Evolutionary conservation across 805 yeast genomes (phyloP).

Genomic region (Yarrowia deformans): DNA sequence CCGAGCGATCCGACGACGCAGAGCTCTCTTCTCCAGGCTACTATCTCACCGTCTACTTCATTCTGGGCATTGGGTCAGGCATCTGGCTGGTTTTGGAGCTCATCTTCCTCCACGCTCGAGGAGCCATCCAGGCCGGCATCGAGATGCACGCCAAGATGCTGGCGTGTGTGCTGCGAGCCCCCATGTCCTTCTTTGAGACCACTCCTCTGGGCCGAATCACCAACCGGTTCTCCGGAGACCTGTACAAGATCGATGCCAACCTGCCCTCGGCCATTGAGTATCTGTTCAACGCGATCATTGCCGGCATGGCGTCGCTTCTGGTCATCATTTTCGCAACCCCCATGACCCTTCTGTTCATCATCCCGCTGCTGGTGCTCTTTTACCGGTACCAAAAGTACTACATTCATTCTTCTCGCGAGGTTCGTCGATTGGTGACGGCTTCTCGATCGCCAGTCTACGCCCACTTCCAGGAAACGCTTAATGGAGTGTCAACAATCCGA

Average conservation of each 20-base stretch:
- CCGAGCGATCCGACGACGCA: conserved; percentile 71
- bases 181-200: conserved; percentile 93
- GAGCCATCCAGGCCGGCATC: conserved; percentile 44
- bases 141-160: conserved; percentile 78
- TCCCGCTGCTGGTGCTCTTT: conserved; percentile 73
- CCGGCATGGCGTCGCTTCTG: conserved; percentile 64
- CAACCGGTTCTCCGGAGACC: conserved; percentile 89
- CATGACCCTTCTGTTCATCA: conserved; percentile 73
- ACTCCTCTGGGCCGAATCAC: conserved; percentile 93
- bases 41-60: conserved; percentile 70
- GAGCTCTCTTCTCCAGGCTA: conserved; percentile 65
- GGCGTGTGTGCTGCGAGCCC: conserved; percentile 75
- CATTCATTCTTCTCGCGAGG: conserved; percentile 74
- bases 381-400: conserved; percentile 74
- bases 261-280: conserved; percentile 51
- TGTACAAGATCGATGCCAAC: conserved; percentile 86
- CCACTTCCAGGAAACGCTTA: conserved; percentile 79
- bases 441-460: conserved; percentile 81
- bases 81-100: conserved; percentile 62
- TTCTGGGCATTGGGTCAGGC: conserved; percentile 63
- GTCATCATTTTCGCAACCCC: conserved; percentile 91
- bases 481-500: conserved; percentile 77
- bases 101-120: conserved; percentile 62
- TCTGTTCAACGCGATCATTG: conserved; percentile 51
- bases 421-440: conserved; percentile 73